These are phyloP conservation scores for Fusarium chuoi DNA, from an alignment of 2,329 filamentous ascomycete species.

Conservation along the genomic window DNA sequence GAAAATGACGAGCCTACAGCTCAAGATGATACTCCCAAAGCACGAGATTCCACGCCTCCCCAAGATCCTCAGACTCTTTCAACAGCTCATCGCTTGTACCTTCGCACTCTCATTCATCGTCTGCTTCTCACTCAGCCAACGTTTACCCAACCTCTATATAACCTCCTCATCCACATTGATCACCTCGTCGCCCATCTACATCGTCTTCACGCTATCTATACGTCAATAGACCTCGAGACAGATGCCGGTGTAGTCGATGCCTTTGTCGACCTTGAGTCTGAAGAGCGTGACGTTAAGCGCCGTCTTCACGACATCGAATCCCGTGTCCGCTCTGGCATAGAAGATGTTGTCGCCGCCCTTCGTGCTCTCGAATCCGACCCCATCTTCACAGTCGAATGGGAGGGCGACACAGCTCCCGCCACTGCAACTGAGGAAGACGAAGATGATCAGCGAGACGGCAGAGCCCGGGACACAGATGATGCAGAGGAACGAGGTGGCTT, in stretches of 20 bases:
- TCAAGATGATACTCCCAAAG: conserved; percentile 39
- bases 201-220: conserved; percentile 80
- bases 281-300: conserved; percentile 74
- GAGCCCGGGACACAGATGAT: conserved; percentile 54
- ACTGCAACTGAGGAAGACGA: conserved; percentile 23
- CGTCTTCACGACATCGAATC: conserved; percentile 73
- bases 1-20: conserved; percentile 8
- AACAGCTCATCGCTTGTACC: conserved; percentile 80
- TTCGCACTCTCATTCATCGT: conserved; percentile 72
- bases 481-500: conserved; percentile 58
- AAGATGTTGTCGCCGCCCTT: conserved; percentile 69
- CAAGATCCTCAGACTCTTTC: conserved; percentile 89
- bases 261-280: conserved; percentile 75
- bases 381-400: conserved; percentile 57
- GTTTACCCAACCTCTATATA: conserved; percentile 74
- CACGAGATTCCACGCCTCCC: conserved; percentile 34
- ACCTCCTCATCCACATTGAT: conserved; percentile 79
- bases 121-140: conserved; percentile 72
- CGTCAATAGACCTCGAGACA: conserved; percentile 80
- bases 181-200: conserved; percentile 81
- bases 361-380: conserved; percentile 57
- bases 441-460: conserved; percentile 10
- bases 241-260: conserved; percentile 85
- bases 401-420: conserved; percentile 45
- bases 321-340: conserved; percentile 74